Evolutionary conservation across 1,284 basidiomycete species (phyloP), one percentile per base, ranked within the genome.

Genomic region (Sanghuangporus baumii): DNA sequence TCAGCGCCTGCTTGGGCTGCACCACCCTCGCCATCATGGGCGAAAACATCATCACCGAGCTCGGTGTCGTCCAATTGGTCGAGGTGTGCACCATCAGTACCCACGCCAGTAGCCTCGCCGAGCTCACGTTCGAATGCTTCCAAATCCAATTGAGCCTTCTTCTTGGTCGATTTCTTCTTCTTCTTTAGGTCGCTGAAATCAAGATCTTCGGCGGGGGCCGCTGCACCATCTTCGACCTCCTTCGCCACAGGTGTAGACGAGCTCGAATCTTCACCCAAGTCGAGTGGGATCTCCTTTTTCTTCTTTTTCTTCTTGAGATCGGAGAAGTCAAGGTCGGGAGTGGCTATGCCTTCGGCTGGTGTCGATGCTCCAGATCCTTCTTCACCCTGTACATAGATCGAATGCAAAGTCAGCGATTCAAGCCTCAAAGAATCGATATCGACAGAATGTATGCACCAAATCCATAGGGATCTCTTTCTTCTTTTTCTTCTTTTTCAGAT

Each of bases 401-500:
- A 55, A 61, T 61, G 55, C 38, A 54, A 26, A 34, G 31, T 56
- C 31, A 52, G 9, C 18, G 16, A 40, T 37, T 16, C 46, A 18
- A n/a, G n/a, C 20, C 8, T 9, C 20, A 16, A 36, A 38, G 18
- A 9, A 52, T 41, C 23, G 43, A 46, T 37, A 46, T 36, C 34
- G 20, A 43, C n/a, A 9, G 16, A 18, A 16, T 54, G 31, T 38
- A 79, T 87, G 69, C 73, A 91, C 92, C 61, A 93, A 77, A 72
- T 94, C 93, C 71, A 92, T 81, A 4, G 89, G 89, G 61, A 94
- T 89, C 65, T 92, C 91, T 74, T 92, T 93, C 81, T 94, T 93
- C 79, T 92, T 93, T 78, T 93, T 94, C 76, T 94, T 94, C 81
- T 94, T 94, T 83, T 94, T 94, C 71, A 93, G 72, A 71, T 92